phyloP scores from a whole-genome alignment of 2,329 filamentous ascomycete genomes.

The Ambrosiella xylebori region DNA sequence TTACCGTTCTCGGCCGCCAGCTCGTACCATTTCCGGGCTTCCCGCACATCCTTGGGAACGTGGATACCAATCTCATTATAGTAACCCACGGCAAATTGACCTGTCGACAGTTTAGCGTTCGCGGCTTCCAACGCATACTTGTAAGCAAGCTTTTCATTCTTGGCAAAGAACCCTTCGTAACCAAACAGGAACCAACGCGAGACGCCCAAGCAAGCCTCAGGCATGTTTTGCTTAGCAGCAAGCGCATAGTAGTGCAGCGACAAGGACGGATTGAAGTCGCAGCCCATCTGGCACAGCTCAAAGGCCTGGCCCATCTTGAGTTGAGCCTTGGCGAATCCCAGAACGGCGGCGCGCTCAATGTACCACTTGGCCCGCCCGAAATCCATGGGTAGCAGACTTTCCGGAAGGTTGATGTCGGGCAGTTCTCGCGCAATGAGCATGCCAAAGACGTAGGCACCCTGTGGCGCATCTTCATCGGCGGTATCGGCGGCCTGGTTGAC shows the following conservation, averaged over 20 bases:
- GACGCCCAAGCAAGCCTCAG: slow-evolving; percentile 87
- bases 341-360: slow-evolving; percentile 89
- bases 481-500: slow-evolving; percentile 70
- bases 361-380: slow-evolving; percentile 61
- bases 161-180: slow-evolving; percentile 77
- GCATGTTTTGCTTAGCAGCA: slow-evolving; percentile 77
- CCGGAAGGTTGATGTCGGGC: slow-evolving; percentile 73
- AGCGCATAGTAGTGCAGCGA: slow-evolving; percentile 93
- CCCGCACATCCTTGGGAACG: slow-evolving; percentile 63
- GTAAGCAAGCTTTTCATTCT: slow-evolving; percentile 89
- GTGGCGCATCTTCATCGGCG: slow-evolving; percentile 89
- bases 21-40: slow-evolving; percentile 79
- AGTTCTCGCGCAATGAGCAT: slow-evolving; percentile 86
- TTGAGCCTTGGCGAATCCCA: slow-evolving; percentile 91
- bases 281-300: slow-evolving; percentile 82
- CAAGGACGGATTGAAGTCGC: slow-evolving; percentile 82
- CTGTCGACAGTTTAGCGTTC: slow-evolving; percentile 62
- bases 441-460: slow-evolving; percentile 87
- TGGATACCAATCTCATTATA: slow-evolving; percentile 95
- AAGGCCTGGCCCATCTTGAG: slow-evolving; percentile 94
- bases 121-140: slow-evolving; percentile 81
- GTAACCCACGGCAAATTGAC: slow-evolving; percentile 92
- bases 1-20: slow-evolving; percentile 82
- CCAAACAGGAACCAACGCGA: slow-evolving; percentile 98
- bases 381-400: slow-evolving; percentile 50